phyloP scores from a whole-genome alignment of 2,329 filamentous ascomycete species.

The Pseudogymnoascus sp. region DNA sequence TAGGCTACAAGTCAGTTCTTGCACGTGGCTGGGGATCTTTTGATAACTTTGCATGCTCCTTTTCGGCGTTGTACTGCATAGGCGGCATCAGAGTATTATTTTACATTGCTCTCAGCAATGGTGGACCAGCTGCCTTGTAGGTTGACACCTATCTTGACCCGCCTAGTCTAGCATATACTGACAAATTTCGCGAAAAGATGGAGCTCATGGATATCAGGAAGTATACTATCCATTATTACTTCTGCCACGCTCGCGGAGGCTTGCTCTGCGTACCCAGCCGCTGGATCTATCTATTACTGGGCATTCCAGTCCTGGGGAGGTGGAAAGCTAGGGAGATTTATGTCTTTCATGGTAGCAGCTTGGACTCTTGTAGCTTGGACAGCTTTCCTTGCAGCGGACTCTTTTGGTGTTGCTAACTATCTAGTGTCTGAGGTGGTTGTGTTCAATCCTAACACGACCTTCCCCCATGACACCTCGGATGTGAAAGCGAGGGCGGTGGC shows the following conservation, averaged over 20 bases:
- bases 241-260: conserved; percentile 27
- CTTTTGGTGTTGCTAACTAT: conserved; percentile 8
- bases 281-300: conserved; percentile 29
- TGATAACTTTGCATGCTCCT: conserved; percentile 25
- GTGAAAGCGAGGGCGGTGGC: conserved; percentile 8
- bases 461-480: conserved; percentile 5
- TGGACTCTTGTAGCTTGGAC: conserved; percentile 13
- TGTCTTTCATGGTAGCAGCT: conserved; percentile 12
- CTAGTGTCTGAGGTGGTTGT: conserved; percentile 6
- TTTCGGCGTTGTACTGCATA: conserved; percentile 25
- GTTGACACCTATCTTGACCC: not conserved
- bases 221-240: conserved; percentile 19
- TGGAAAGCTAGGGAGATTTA: conserved; percentile 9
- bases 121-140: conserved; percentile 18
- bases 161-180: not conserved
- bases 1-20: conserved; percentile 24
- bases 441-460: conserved; percentile 9
- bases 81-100: conserved; percentile 26
- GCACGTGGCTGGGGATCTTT: conserved; percentile 24
- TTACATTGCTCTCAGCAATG: conserved; percentile 24
- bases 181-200: conserved; percentile 3
- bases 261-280: conserved; percentile 27
- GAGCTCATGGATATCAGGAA: conserved; percentile 12
- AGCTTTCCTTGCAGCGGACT: conserved; percentile 6
- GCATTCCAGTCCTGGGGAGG: conserved; percentile 25